Evolutionary conservation across 768 basidiomycete species (phyloP).

Genomic region (Filobasidium wieringae): DNA sequence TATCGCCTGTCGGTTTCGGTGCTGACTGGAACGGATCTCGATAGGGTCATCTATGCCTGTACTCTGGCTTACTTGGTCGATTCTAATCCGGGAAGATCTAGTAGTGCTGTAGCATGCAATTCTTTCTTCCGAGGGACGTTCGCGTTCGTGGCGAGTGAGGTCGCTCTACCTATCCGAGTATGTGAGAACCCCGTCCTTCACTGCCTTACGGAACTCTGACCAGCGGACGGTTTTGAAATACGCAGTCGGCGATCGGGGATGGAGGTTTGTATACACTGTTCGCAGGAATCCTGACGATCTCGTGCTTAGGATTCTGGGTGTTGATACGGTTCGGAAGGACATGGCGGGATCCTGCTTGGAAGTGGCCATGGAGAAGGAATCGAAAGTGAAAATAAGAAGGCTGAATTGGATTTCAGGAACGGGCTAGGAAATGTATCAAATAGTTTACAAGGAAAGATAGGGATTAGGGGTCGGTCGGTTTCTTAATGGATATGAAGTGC

Average conservation of each 20-base stretch:
- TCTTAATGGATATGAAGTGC: too few species aligned
- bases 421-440: too few species aligned
- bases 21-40: not conserved
- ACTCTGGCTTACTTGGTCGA: conserved; percentile 78
- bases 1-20: too few species aligned
- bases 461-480: too few species aligned
- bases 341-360: conserved; percentile 13
- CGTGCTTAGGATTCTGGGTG: conserved; percentile 50
- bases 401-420: too few species aligned
- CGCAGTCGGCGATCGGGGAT: conserved; percentile 61
- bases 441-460: too few species aligned
- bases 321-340: conserved; percentile 39
- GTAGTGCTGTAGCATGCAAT: conserved; percentile 54
- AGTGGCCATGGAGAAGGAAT: too few species aligned
- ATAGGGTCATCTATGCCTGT: conserved; percentile 53
- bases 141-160: conserved; percentile 59
- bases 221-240: conserved; percentile 40
- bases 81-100: conserved; percentile 57
- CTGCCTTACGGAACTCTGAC: not conserved
- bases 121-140: conserved; percentile 59
- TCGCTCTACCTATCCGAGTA: conserved; percentile 62
- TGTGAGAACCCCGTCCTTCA: conserved; percentile 18
- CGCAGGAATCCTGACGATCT: conserved; percentile 47
- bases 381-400: too few species aligned
- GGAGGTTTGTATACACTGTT: conserved; percentile 67